A percentile compares a stretch with the other conserved stretches of the same genome.
phyloP scores from a whole-genome alignment of 768 basidiomycete species.

The Saitozyma sp. region DNA sequence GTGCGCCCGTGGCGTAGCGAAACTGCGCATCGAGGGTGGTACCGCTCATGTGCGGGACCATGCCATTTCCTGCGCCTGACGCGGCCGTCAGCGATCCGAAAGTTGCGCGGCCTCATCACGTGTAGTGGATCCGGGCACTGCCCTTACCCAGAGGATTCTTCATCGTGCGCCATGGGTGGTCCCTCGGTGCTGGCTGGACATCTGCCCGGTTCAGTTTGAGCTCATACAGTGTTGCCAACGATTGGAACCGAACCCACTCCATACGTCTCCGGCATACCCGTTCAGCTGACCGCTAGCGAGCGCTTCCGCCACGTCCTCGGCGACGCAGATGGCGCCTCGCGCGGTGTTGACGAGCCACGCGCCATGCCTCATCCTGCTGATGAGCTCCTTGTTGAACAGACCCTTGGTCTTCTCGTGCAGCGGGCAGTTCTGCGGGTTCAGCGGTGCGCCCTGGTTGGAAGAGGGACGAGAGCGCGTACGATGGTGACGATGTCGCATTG shows the following conservation, averaged over 20 bases:
- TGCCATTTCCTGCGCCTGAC: conserved; percentile 74
- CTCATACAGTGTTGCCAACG: not conserved
- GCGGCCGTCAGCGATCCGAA: too few species aligned
- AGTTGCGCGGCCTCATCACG: too few species aligned
- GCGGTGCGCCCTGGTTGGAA: not conserved
- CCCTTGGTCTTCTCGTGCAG: conserved; percentile 81
- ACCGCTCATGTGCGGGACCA: conserved; percentile 63
- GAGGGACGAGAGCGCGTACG: conserved; percentile 16
- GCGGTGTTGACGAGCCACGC: conserved; percentile 92
- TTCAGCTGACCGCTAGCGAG: conserved; percentile 73
- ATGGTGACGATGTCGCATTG: conserved; percentile 51
- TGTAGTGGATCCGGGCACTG: too few species aligned
- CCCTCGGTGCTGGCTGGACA: conserved; percentile 79
- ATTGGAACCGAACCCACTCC: conserved; percentile 48
- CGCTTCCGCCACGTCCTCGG: conserved; percentile 74
- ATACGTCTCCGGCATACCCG: conserved; percentile 55
- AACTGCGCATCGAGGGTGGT: conserved; percentile 86
- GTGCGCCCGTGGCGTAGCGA: conserved; percentile 66
- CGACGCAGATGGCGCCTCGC: conserved; percentile 86
- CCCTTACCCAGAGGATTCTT: conserved; percentile 63
- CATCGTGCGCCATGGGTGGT: conserved; percentile 81
- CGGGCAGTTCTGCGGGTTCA: conserved; percentile 35
- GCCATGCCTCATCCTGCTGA: conserved; percentile 87
- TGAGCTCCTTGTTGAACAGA: conserved; percentile 75
- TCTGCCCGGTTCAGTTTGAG: conserved; percentile 44